These are phyloP conservation scores for Lentinus brumalis DNA, from an alignment of 768 basidiomycete species.

Conservation along the genomic window DNA sequence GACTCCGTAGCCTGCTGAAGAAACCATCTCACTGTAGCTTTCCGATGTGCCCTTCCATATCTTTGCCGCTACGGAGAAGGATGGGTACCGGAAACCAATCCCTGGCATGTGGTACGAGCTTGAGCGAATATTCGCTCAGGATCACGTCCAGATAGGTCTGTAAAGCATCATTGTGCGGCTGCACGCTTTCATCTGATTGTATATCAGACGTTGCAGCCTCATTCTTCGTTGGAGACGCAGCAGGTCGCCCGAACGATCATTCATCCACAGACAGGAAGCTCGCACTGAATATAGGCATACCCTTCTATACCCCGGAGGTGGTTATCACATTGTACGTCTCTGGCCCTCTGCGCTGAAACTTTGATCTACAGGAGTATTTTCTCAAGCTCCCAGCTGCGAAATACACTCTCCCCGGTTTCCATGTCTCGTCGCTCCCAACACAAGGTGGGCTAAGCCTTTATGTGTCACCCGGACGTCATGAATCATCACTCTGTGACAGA, in stretches of 20 bases:
- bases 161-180: background rate
- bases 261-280: conserved; percentile 84
- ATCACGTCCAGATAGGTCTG: conserved; percentile 67
- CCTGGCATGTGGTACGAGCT: conserved; percentile 84
- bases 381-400: conserved; percentile 47
- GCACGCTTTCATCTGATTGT: conserved; percentile 15
- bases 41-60: conserved; percentile 73
- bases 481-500: conserved; percentile 34
- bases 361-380: conserved; percentile 74
- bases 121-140: conserved; percentile 57
- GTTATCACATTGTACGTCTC: background rate
- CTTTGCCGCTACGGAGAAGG: conserved; percentile 74
- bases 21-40: conserved; percentile 47
- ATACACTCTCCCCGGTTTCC: conserved; percentile 67
- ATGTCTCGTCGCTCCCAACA: conserved; percentile 49
- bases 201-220: conserved; percentile 60
- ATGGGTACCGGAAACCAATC: conserved; percentile 84
- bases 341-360: background rate
- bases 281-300: conserved; percentile 73
- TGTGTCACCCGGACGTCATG: background rate
- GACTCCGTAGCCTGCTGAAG: background rate
- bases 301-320: conserved; percentile 87
- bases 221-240: conserved; percentile 90
- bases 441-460: conserved; percentile 19
- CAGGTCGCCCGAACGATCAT: conserved; percentile 78